Conservation (phyloP, 148 eudicot species). For the Camellia granthamiana region DNA sequence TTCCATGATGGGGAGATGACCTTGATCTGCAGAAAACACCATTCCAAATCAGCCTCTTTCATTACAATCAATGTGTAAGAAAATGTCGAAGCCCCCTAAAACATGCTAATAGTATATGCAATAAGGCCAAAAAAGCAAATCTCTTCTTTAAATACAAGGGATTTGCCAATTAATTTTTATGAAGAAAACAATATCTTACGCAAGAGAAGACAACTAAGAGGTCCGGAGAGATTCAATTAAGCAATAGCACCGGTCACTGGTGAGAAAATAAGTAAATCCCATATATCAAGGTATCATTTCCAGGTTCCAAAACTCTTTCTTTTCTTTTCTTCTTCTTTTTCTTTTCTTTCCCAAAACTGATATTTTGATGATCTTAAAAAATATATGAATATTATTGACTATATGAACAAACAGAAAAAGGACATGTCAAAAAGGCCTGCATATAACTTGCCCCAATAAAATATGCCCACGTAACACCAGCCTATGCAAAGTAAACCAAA, state of each 20-base stretch:
- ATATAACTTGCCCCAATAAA: neutral
- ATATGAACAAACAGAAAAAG: neutral
- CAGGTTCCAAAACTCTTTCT: neutral
- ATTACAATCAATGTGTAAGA: neutral
- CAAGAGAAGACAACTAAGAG: neutral
- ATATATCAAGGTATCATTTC: neutral
- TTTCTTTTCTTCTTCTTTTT: neutral
- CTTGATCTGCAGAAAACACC: conserved; percentile 25
- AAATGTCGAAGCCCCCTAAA: neutral
- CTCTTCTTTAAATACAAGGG: neutral
- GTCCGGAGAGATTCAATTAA: conserved; percentile 2
- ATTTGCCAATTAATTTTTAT: neutral
- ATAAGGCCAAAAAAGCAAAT: neutral
- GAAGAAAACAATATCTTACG: neutral
- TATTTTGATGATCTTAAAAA: neutral
- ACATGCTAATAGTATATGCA: conserved; percentile 4
- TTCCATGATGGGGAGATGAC: conserved; percentile 26
- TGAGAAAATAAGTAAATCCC: neutral
- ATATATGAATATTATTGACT: neutral
- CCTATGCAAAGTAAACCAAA: conserved; percentile 3
- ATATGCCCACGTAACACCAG: neutral
- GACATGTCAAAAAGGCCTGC: neutral
- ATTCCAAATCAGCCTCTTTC: conserved; percentile 13
- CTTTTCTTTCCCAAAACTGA: neutral
- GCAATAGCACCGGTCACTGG: neutral